Percentiles rank a stretch among this genome's conserved stretches.
These are phyloP conservation scores for Colletotrichum phormii DNA, from an alignment of 2,329 filamentous ascomycete genomes.

Conservation along the genomic window DNA sequence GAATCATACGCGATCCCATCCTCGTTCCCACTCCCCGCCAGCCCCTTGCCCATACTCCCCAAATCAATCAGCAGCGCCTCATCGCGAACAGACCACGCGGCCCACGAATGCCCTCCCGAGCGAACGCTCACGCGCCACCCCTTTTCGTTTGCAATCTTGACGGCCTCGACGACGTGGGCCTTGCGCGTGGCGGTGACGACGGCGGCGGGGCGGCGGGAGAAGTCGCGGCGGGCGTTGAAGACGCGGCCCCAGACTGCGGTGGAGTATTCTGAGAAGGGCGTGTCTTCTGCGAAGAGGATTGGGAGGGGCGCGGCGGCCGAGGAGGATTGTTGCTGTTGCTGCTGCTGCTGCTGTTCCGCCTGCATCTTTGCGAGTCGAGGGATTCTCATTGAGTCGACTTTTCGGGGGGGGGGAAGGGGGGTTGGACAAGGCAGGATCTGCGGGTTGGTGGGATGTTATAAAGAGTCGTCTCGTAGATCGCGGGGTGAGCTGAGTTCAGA, in stretches of 20 bases:
- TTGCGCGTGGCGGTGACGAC: slow-evolving; percentile 53
- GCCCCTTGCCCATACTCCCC: background rate
- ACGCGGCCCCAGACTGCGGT: slow-evolving; percentile 48
- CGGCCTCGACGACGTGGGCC: slow-evolving; percentile 51
- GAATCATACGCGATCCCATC: slow-evolving; percentile 52
- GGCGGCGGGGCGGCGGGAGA: slow-evolving; percentile 50
- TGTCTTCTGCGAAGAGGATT: slow-evolving; percentile 41
- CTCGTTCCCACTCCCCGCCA: slow-evolving; percentile 37
- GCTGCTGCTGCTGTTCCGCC: background rate
- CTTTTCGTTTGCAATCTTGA: slow-evolving; percentile 49
- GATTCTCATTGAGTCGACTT: background rate
- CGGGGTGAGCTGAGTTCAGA: background rate
- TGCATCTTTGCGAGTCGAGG: background rate
- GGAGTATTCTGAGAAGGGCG: slow-evolving; percentile 42
- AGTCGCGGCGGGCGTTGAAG: slow-evolving; percentile 55
- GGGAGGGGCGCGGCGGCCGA: slow-evolving; percentile 9
- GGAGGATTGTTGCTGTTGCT: background rate
- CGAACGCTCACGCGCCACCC: slow-evolving; percentile 56
- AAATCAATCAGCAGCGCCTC: slow-evolving; percentile 56
- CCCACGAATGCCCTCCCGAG: slow-evolving; percentile 62
- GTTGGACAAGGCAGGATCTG: background rate
- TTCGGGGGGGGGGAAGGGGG: no score
- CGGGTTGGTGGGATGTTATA: background rate
- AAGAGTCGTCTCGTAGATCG: background rate
- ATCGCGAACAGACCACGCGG: slow-evolving; percentile 61